Conservation (phyloP, 208 protist species). For the Perkinsela sp. region DNA sequence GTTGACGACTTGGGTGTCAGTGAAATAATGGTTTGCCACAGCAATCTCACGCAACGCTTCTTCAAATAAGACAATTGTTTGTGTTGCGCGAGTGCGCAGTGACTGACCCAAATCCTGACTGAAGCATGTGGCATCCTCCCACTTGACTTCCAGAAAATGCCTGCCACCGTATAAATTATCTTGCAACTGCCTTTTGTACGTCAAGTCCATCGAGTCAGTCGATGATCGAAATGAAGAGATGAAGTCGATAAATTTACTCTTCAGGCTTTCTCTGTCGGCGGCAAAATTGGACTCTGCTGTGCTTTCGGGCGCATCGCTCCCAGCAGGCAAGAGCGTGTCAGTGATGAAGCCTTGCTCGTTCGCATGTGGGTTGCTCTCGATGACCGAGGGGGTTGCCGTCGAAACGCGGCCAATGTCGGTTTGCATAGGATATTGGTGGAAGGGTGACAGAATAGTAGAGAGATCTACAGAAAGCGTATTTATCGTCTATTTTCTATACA, state of each 20-base stretch:
- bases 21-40: conserved; percentile 23
- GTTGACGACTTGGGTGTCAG: conserved; percentile 13
- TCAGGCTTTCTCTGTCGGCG: background rate
- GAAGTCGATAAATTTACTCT: conserved; percentile 1
- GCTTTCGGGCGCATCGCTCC: background rate
- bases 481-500: too few species aligned
- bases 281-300: background rate
- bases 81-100: conserved; percentile 25
- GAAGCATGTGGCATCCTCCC: conserved; percentile 51
- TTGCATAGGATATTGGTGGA: background rate
- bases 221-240: background rate
- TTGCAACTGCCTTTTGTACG: conserved; percentile 56
- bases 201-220: conserved; percentile 8
- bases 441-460: too few species aligned
- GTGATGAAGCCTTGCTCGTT: background rate
- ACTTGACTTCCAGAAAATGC: conserved; percentile 52
- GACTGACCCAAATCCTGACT: conserved; percentile 25
- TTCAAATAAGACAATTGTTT: conserved; percentile 42
- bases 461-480: too few species aligned
- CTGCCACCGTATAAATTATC: conserved; percentile 34
- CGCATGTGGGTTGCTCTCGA: background rate
- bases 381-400: background rate
- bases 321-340: background rate
- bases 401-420: background rate
- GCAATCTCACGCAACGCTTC: conserved; percentile 42